A percentile compares a stretch with the other conserved stretches of the same genome.
Evolutionary conservation across 192 early-diverging fungal genomes (phyloP).

Genomic region (Coemansia sp.): DNA sequence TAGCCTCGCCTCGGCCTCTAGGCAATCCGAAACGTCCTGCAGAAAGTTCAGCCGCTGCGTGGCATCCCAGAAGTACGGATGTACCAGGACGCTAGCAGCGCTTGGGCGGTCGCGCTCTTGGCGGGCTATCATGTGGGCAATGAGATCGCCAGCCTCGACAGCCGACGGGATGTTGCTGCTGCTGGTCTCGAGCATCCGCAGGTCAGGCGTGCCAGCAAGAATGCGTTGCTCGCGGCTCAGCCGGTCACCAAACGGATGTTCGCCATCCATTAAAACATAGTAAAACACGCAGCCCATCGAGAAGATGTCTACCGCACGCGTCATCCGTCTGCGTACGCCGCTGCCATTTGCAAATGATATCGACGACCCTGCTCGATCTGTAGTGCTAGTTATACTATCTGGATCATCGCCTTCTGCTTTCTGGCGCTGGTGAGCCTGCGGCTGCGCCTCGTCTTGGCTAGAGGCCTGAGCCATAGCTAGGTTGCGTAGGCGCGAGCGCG

Average conservation of each 20-base stretch:
- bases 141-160: constrained; percentile 85
- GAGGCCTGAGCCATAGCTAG: constrained; percentile 20
- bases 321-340: constrained; percentile 58
- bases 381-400: constrained; percentile 18
- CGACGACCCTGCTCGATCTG: constrained; percentile 19
- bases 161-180: constrained; percentile 59
- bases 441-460: not conserved
- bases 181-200: constrained; percentile 68
- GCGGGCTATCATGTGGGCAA: constrained; percentile 82
- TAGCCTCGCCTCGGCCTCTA: constrained; percentile 78
- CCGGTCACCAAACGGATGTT: constrained; percentile 94
- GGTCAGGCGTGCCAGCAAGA: constrained; percentile 67
- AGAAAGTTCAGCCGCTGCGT: constrained; percentile 83
- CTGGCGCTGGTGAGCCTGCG: constrained; percentile 7
- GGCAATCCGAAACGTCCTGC: constrained; percentile 92
- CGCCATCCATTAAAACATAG: constrained; percentile 84
- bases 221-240: constrained; percentile 91
- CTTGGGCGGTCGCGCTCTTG: constrained; percentile 79
- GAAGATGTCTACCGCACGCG: constrained; percentile 92
- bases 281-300: constrained; percentile 95
- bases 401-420: constrained; percentile 23
- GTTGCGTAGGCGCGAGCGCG: constrained; percentile 32
- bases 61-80: constrained; percentile 95
- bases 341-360: not conserved
- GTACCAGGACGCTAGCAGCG: constrained; percentile 71